Base-by-base conservation (phyloP, 1,139 yeast species). In the Yamadazyma pseudoaaseri region DNA sequence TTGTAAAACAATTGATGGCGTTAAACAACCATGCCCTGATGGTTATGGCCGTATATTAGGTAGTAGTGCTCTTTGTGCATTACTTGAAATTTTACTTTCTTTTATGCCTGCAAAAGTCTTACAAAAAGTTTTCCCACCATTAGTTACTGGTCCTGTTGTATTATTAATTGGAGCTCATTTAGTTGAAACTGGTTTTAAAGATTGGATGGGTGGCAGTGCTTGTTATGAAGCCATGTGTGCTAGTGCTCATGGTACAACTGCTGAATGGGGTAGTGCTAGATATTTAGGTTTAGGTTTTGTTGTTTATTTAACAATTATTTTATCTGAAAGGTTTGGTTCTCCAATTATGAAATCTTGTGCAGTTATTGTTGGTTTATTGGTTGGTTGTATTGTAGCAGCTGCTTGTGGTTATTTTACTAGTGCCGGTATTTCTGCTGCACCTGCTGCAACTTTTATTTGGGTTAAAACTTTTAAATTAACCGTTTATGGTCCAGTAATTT, bases 291-390 rank as follows among this genome's bases (percentile, higher is more conserved):
- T 87, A 18, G 96, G 96, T 2, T 86, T 89, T 68, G 64, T 82
- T 25, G 96, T 87, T 9, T 85, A 77, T 51, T 69, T 79, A 20
- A 65, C 86, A 7, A 86, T 89, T 48, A 71, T 87, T 37, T 42
- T 86, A 23, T 75, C 84, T 45, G 96, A 89, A 58, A 79, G 79
- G 53, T 87, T 85, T 72, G 97, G 97, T 20, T 78, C 96, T n/a
- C 96, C 96, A 37, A 83, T 87, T 48, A 84, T 87, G 94, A 86
- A 84, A 56, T 84, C 95, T 6, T 86, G 95, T 70, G 92, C 96
- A 1, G 95, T 87, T 31, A 84, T 87, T 45, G 62, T 81, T 27
- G 96, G 96, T 31, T 69, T 87, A 41, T 62, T 87, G 33, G 79
- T 86, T 28, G 96, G 96, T 25, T 86, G 96, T 65, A 85, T 87